Evolutionary conservation across 805 yeast genomes (phyloP), one percentile per base, ranked within the genome.

Genomic region (Diddensiella caesifluorescens): DNA sequence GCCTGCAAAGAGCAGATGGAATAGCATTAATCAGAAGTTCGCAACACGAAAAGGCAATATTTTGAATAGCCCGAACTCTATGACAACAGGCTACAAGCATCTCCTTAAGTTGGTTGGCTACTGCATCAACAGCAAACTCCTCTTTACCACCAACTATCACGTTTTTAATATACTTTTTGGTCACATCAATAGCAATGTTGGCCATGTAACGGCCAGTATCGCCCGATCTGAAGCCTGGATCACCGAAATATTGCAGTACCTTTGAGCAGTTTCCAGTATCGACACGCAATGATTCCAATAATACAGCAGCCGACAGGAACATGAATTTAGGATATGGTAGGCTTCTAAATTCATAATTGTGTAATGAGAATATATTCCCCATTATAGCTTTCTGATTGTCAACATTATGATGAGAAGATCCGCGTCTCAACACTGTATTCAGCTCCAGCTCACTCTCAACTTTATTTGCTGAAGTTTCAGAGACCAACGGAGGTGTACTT

Each of bases 401-500:
- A 36, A 83, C 79, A 46, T 84, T 84, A 44, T 77, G 79, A 53
- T 83, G 83, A 1, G 95, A 84, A 0, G 95, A 80, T 10, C 95
- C 95, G 47, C 97, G 74, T 57, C 95, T 76, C 40, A 92, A 70
- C 22, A 92, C 87, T 1, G 95, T 82, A 57, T 92, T 92, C 68
- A 92, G 73, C 55, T 92, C 97, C 48, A 92, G 71, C 2, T 95
- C 86, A 15, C 95, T 86, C 59, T 92, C 98, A 9, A 90, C 81
- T 55, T 88, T 79, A 56, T 82, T 79, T 63, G 88, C 77, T 2
- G 89, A 79, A 13, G 72, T 67, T 53, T 84, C 94, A 2, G 92
- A 80, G 0, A 95, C 95, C 39, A 88, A 69, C 2, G 95, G 87
- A 2, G 96, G 95, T 4, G 97, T 74, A 56, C 75, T 83, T 58